phyloP scores from a whole-genome alignment of 106 monocot genomes.

The Amphibolis antarctica region DNA sequence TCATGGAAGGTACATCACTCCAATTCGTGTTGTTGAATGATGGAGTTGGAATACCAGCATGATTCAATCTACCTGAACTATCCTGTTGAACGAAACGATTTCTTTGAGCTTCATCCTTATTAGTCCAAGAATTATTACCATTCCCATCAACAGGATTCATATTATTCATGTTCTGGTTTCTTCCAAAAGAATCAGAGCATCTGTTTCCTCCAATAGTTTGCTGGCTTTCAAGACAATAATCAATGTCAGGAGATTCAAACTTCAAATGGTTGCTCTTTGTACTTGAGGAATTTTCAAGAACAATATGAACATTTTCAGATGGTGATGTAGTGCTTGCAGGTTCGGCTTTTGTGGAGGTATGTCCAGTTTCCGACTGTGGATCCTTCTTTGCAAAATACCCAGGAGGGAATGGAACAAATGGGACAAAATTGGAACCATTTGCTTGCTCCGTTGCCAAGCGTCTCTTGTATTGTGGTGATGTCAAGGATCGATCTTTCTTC shows the following conservation, averaged over 20 bases:
- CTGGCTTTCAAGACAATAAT: background rate
- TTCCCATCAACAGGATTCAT: background rate
- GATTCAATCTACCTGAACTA: background rate
- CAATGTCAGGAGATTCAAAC: background rate
- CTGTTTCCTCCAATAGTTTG: background rate
- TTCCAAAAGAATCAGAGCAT: background rate
- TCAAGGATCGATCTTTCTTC: conserved; percentile 70
- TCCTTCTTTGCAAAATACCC: conserved; percentile 89
- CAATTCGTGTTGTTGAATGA: background rate
- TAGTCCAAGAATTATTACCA: background rate
- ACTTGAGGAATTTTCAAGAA: background rate
- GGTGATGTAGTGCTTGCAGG: conserved; percentile 4
- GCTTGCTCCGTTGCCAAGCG: conserved; percentile 76
- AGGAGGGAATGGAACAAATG: conserved; percentile 95
- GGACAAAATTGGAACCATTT: conserved; percentile 60
- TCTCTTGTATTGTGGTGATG: conserved; percentile 69
- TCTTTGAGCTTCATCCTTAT: background rate
- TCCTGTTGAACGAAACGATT: background rate
- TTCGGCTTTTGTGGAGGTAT: conserved; percentile 1
- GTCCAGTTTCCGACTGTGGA: conserved; percentile 26
- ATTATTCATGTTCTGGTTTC: background rate
- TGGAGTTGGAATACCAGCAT: background rate
- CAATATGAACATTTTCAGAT: conserved; percentile 13
- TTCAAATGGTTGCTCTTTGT: background rate
- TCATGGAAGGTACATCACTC: background rate